Percentiles rank a stretch among this genome's conserved stretches.
These are phyloP conservation scores for Taphrina flavorubra DNA, from an alignment of 1,139 yeast genomes.

Conservation along the genomic window DNA sequence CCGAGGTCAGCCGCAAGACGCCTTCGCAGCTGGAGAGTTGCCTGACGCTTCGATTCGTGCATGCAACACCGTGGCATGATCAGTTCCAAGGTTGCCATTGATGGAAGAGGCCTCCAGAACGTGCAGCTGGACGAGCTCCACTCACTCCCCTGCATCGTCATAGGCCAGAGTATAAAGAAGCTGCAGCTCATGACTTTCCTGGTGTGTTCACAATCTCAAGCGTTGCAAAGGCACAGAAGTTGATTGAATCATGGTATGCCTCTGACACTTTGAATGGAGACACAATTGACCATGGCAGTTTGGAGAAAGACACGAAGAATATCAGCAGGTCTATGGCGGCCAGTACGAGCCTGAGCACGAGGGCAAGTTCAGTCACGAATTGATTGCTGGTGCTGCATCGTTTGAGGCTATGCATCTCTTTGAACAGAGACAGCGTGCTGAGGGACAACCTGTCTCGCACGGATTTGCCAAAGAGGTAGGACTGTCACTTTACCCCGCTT, in stretches of 20 bases:
- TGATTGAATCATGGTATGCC: conserved; percentile 3
- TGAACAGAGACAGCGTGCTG: conserved; percentile 47
- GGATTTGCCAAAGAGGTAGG: conserved; percentile 39
- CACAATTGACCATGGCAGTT: not conserved
- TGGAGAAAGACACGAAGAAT: conserved; percentile 29
- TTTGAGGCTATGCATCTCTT: conserved; percentile 49
- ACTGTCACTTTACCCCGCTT: not conserved
- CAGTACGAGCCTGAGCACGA: conserved; percentile 37
- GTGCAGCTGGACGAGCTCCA: conserved; percentile 5
- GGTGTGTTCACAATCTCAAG: not conserved
- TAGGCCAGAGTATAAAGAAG: not conserved
- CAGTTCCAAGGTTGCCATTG: too few species aligned
- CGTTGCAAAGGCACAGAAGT: not conserved
- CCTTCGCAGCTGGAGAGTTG: too few species aligned
- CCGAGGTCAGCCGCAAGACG: too few species aligned
- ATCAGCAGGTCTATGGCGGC: conserved; percentile 35
- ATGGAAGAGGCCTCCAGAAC: too few species aligned
- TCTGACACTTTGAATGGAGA: not conserved
- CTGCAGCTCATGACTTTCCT: not conserved
- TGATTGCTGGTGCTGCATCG: conserved; percentile 52
- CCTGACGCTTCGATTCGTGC: not conserved
- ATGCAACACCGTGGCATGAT: not conserved
- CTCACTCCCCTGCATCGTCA: not conserved
- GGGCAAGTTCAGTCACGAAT: conserved; percentile 50
- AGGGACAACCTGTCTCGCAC: conserved; percentile 50